Evolutionary conservation across 768 basidiomycete species (phyloP).

Genomic region (Tulasnella sp.): DNA sequence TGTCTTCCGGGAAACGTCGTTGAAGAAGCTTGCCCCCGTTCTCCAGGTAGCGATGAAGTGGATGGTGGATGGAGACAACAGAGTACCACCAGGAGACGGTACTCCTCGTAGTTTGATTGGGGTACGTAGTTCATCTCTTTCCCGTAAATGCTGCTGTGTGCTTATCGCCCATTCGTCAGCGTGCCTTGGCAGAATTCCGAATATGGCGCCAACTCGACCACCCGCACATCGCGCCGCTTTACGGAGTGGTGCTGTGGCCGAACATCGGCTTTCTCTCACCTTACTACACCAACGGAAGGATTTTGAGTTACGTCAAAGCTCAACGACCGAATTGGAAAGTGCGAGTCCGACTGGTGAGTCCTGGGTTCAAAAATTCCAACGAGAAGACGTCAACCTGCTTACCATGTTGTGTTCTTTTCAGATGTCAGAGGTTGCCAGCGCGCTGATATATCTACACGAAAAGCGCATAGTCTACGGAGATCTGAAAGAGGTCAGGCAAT

Average conservation of each 20-base stretch:
- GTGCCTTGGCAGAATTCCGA: neutral
- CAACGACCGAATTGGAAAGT: neutral
- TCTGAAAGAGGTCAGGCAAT: conserved; percentile 9
- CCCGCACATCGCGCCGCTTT: conserved; percentile 1
- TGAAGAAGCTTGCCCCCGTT: neutral
- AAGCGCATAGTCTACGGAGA: neutral
- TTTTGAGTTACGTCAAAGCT: neutral
- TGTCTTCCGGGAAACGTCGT: neutral
- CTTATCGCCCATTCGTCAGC: neutral
- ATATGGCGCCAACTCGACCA: conserved; percentile 16
- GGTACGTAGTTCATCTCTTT: neutral
- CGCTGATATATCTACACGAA: neutral
- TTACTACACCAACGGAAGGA: neutral
- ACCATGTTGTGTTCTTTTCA: neutral
- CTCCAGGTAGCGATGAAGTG: neutral
- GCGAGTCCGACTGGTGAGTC: neutral
- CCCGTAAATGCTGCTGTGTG: neutral
- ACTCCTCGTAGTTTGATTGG: neutral
- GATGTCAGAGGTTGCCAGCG: conserved; percentile 1
- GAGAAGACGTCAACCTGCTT: neutral
- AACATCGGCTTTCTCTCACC: conserved; percentile 15
- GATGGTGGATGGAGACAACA: neutral
- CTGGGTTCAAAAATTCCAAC: neutral
- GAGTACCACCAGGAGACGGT: neutral
- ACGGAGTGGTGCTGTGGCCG: conserved; percentile 2